Base-by-base conservation (phyloP, 352 stramenopile species). In the Phytopythium delawarense region DNA sequence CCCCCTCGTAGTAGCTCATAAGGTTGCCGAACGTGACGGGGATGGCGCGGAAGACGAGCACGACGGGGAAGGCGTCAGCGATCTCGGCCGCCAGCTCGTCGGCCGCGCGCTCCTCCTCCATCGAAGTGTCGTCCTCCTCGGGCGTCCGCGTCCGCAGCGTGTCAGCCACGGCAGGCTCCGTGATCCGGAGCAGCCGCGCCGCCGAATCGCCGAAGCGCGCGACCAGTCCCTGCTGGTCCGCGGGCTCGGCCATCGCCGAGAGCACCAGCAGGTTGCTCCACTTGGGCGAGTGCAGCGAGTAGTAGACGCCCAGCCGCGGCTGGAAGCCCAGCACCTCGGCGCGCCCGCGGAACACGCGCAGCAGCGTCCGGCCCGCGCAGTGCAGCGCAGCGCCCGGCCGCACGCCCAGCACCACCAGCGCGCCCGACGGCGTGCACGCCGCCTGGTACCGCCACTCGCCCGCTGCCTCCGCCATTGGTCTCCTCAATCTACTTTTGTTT, bases 291-390 rank as follows among this genome's bases (percentile, higher is more conserved):
- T 89, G 79, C 40, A 96, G 64, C 25, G 86, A 76, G 66, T 83
- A 93, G 72, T 96, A 96, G 32, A 81, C 78, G 34, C 83, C 84
- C 20, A 82, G 60, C 28, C 78, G 70, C n/a, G 80, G 82, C 20
- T 65, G 75, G 62, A 86, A 96, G 56, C 87, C 87, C 58, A 91
- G 63, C 48, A 92, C 70, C 52, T 88, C 74, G 8, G 85, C 81
- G 52, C 84, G 74, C 18, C 87, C 87, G 63, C 93, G 84, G 73
- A 92, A 93, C 21, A 96, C 72, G 12, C 87, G 87, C 53, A 96
- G 62, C 34, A 92, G 75, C 49, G 71, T 67, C 78, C 90, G 91
- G 28, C 87, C 87, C 7, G 83, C 87, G 70, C 84, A 92, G 60
- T 89, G 82, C 20, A 92, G 50, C 25, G 68, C 66, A 61, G 69